Conservation (phyloP, 129 eudicot species). For the Pulicaria dysenterica region DNA sequence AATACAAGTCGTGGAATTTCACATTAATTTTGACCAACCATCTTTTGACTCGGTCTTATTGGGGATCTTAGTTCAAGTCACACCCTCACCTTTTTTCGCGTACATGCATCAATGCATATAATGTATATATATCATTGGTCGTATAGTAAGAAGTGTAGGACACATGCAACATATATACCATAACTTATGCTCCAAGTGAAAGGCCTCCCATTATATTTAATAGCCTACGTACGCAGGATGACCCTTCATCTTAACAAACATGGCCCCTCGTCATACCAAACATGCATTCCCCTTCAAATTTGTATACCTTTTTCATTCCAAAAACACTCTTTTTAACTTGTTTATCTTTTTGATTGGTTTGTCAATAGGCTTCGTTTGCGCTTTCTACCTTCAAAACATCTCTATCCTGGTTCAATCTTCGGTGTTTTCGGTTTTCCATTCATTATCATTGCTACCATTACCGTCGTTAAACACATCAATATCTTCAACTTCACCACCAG, state of each 20-base stretch:
- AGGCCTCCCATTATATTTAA: conserved; percentile 6
- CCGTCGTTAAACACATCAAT: not conserved
- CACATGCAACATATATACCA: conserved; percentile 14
- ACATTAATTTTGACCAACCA: no score
- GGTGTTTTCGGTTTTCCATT: not conserved
- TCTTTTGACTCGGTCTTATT: no score
- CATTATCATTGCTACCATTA: conserved; percentile 2
- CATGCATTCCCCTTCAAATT: conserved; percentile 1
- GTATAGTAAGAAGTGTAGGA: conserved; percentile 8
- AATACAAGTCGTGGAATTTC: no score
- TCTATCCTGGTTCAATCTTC: conserved; percentile 22
- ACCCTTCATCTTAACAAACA: conserved; percentile 20
- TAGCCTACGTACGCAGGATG: not conserved
- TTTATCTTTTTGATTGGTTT: conserved; percentile 48
- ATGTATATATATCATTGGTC: conserved; percentile 8
- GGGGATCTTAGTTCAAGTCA: no score
- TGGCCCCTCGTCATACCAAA: conserved; percentile 16
- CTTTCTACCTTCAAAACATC: conserved; percentile 39
- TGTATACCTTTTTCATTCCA: not conserved
- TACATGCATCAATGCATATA: no score
- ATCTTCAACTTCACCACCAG: not conserved
- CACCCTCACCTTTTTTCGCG: no score
- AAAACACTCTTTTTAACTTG: conserved; percentile 31
- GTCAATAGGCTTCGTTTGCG: conserved; percentile 46
- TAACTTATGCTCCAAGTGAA: conserved; percentile 25